Percentiles rank a stretch among this genome's conserved stretches.
Evolutionary conservation across 2,329 filamentous ascomycete genomes (phyloP).

Genomic region (Fusarium sp.): DNA sequence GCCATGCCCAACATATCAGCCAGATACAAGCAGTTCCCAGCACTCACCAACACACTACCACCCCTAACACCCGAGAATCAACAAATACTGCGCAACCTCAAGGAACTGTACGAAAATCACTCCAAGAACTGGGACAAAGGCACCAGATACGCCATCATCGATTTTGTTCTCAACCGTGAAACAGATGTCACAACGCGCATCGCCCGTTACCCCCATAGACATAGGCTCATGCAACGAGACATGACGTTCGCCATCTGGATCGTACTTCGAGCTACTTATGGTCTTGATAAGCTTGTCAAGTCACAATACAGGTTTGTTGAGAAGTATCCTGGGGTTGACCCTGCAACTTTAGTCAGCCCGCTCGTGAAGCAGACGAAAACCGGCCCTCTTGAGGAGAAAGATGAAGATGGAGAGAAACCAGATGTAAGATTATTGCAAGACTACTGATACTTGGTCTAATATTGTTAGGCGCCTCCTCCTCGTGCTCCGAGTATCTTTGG

Average conservation of each 20-base stretch:
- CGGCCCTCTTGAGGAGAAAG: neutral
- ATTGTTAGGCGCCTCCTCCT: neutral
- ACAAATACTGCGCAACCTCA: neutral
- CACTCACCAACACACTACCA: neutral
- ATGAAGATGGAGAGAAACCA: neutral
- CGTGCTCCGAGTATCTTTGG: constrained; percentile 1
- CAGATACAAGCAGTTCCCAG: neutral
- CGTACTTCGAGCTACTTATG: neutral
- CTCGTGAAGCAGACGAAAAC: neutral
- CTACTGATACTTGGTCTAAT: neutral
- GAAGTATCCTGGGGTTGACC: neutral
- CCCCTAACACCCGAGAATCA: neutral
- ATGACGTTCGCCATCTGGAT: constrained; percentile 8
- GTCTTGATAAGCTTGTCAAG: neutral
- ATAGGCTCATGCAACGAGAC: neutral
- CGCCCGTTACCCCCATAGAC: neutral
- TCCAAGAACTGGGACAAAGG: constrained; percentile 4
- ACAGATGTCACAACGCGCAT: neutral
- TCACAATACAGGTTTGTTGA: neutral
- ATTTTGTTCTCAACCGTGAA: neutral
- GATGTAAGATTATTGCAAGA: neutral
- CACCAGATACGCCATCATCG: neutral
- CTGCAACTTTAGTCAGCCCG: neutral
- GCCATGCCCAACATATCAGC: neutral
- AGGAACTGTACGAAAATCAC: neutral